These are phyloP conservation scores for Pulveroboletus sp. DNA, from an alignment of 768 basidiomycete genomes.

Conservation along the genomic window DNA sequence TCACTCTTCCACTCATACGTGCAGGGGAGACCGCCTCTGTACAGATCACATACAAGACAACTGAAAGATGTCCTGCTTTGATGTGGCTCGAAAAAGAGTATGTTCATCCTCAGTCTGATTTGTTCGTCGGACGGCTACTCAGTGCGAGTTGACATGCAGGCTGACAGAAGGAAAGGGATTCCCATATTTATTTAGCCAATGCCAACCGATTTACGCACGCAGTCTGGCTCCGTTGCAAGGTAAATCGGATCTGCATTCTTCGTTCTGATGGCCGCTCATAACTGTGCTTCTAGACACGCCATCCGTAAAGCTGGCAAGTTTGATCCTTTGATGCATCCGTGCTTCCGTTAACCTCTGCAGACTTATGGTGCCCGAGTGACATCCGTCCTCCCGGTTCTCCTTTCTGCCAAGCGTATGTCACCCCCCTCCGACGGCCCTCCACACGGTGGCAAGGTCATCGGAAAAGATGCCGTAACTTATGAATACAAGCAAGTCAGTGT, in stretches of 20 bases:
- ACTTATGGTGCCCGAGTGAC: constrained; percentile 81
- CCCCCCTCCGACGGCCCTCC: constrained; percentile 67
- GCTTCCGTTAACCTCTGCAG: constrained; percentile 30
- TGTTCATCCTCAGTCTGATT: neutral
- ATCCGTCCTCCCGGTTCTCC: constrained; percentile 78
- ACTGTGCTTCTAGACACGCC: constrained; percentile 59
- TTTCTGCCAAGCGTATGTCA: constrained; percentile 78
- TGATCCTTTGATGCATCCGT: neutral
- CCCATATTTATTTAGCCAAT: constrained; percentile 89
- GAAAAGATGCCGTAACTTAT: constrained; percentile 71
- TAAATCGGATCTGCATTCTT: constrained; percentile 12
- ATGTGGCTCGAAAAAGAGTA: constrained; percentile 87
- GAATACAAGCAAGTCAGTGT: constrained; percentile 68
- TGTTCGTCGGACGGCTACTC: neutral
- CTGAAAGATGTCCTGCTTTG: constrained; percentile 67
- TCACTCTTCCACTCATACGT: constrained; percentile 43
- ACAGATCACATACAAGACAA: constrained; percentile 68
- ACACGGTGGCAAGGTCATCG: constrained; percentile 71
- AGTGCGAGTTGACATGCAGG: constrained; percentile 31
- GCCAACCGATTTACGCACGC: constrained; percentile 88
- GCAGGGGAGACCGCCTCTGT: constrained; percentile 42
- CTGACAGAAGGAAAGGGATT: constrained; percentile 84
- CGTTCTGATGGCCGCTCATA: neutral
- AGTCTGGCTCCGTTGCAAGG: constrained; percentile 78
- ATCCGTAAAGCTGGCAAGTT: constrained; percentile 73